Conservation (phyloP, 768 basidiomycete genomes). For the Suillus variegatus region DNA sequence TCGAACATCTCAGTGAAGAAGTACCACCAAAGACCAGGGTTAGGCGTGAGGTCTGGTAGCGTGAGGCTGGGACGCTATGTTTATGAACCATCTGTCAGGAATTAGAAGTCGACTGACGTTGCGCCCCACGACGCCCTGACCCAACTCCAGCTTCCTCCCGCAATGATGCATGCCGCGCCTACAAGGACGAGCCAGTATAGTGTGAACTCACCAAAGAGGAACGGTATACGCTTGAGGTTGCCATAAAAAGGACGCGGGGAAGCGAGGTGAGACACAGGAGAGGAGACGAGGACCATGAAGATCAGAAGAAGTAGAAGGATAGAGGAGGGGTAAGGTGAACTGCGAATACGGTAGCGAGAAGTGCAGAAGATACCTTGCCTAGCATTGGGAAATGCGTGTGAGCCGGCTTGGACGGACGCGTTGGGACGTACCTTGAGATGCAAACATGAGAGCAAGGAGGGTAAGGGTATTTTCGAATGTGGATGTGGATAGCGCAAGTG, state of each 20-base stretch:
- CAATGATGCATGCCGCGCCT: conserved; percentile 49
- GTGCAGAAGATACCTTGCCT: conserved; percentile 62
- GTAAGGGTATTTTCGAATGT: conserved; percentile 77
- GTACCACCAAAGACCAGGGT: conserved; percentile 97
- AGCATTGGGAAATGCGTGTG: neutral
- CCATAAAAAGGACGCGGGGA: conserved; percentile 46
- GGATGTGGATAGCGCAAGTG: conserved; percentile 80
- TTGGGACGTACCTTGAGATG: conserved; percentile 54
- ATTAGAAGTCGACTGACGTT: conserved; percentile 46
- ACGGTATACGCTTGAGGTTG: conserved; percentile 7
- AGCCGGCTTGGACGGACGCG: neutral
- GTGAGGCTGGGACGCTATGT: conserved; percentile 52
- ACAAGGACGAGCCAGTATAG: conserved; percentile 34
- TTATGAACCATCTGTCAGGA: neutral
- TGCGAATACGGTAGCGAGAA: conserved; percentile 71
- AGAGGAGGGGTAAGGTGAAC: conserved; percentile 69
- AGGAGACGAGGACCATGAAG: conserved; percentile 59
- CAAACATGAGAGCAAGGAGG: conserved; percentile 68
- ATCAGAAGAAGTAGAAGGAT: conserved; percentile 66
- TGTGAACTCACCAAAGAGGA: conserved; percentile 49
- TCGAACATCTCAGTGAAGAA: conserved; percentile 99
- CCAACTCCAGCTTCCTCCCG: conserved; percentile 69
- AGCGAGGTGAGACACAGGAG: conserved; percentile 68
- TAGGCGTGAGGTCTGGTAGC: conserved; percentile 90
- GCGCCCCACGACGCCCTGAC: conserved; percentile 82